Percentiles rank a stretch among this genome's conserved stretches.
Evolutionary conservation across 305 asterid species (phyloP).

Genomic region (Fraxinus angustifolia): DNA sequence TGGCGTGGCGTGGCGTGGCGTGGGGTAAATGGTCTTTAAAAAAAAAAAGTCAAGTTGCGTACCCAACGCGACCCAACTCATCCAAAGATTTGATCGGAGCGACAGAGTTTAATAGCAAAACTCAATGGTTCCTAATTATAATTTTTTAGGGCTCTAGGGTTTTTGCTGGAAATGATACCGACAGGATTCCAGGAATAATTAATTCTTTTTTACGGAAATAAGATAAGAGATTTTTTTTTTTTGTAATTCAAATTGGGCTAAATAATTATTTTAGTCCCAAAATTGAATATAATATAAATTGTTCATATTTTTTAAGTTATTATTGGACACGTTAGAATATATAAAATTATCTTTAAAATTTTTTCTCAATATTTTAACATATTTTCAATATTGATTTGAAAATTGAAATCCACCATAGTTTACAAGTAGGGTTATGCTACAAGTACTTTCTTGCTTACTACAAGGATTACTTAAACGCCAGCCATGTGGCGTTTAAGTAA

Average conservation of each 20-base stretch:
- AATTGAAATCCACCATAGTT: neutral
- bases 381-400: neutral
- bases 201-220: neutral
- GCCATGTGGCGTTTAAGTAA: too few species aligned
- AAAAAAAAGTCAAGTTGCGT: neutral
- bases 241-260: neutral
- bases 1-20: neutral
- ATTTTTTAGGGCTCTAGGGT: neutral
- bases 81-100: neutral
- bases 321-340: neutral
- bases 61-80: neutral
- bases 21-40: slow-evolving; percentile 8
- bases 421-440: too few species aligned
- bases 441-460: too few species aligned
- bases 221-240: neutral
- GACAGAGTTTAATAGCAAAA: neutral
- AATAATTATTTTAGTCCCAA: neutral
- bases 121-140: neutral
- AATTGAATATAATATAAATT: neutral
- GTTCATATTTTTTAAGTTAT: neutral
- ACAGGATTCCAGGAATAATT: neutral
- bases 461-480: too few species aligned
- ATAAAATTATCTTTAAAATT: neutral
- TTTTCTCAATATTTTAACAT: neutral
- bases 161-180: neutral